These are phyloP conservation scores for Penicillium silybi DNA, from an alignment of 495 filamentous ascomycete genomes.

Conservation along the genomic window DNA sequence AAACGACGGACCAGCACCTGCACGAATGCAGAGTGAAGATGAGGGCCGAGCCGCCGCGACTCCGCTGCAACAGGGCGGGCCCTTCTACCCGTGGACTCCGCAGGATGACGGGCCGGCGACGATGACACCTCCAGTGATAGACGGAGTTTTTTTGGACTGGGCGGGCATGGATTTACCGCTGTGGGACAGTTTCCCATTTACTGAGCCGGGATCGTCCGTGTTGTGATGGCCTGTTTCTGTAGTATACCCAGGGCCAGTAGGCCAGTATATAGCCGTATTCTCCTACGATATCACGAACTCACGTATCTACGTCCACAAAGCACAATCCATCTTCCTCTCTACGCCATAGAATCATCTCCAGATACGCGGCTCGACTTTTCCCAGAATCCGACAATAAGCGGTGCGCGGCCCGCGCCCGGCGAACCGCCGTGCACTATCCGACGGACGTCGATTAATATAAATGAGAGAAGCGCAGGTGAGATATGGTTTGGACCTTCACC, in stretches of 20 bases:
- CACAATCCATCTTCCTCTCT: neutral
- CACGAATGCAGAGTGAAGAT: slow-evolving; percentile 2
- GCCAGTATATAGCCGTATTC: neutral
- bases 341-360: neutral
- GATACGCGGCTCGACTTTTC: neutral
- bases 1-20: slow-evolving; percentile 12
- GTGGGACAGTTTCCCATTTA: slow-evolving; percentile 37
- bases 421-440: slow-evolving; percentile 16
- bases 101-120: slow-evolving; percentile 13
- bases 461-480: neutral
- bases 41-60: slow-evolving; percentile 5
- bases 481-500: neutral
- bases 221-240: too few relatives aligned
- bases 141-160: slow-evolving; percentile 23
- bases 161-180: slow-evolving; percentile 33
- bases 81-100: slow-evolving; percentile 17
- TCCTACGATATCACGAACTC: neutral
- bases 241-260: too few relatives aligned
- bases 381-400: slow-evolving; percentile 17
- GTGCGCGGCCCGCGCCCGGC: slow-evolving; percentile 15
- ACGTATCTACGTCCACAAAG: neutral
- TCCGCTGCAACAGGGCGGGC: slow-evolving; percentile 5
- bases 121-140: slow-evolving; percentile 15
- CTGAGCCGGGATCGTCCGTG: slow-evolving; percentile 23
- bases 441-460: slow-evolving; percentile 5